These are phyloP conservation scores for Fomitiporia mediterranea DNA, from an alignment of 1,284 basidiomycete species.

Conservation along the genomic window DNA sequence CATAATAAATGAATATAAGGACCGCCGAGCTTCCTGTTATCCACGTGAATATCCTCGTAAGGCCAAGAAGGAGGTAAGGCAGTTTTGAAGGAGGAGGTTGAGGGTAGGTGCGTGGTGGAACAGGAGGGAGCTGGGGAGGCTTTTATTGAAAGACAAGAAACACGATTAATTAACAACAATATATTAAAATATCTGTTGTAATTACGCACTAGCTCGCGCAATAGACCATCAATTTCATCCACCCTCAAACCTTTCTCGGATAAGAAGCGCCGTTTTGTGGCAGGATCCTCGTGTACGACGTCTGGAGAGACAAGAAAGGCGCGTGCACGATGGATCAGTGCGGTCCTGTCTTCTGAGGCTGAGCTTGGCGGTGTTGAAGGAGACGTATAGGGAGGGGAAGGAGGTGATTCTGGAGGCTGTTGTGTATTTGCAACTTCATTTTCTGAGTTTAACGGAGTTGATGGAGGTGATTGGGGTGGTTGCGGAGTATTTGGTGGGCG, in stretches of 20 bases:
- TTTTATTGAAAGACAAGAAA: slow-evolving; percentile 25
- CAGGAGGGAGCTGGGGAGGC: slow-evolving; percentile 47
- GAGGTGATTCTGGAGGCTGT: not conserved
- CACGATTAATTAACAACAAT: not conserved
- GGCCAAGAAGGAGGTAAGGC: slow-evolving; percentile 56
- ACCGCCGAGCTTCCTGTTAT: slow-evolving; percentile 56
- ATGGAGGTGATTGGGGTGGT: not conserved
- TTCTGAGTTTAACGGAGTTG: not conserved
- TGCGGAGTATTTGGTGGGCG: too few species aligned
- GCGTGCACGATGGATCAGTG: slow-evolving; percentile 56
- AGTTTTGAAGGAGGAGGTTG: slow-evolving; percentile 64
- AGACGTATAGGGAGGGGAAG: not conserved
- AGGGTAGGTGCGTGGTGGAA: slow-evolving; percentile 72
- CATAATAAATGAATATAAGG: slow-evolving; percentile 58
- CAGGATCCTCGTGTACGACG: slow-evolving; percentile 50
- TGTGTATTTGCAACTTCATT: not conserved
- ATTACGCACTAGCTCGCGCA: slow-evolving; percentile 49
- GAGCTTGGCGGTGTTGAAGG: not conserved
- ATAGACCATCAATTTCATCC: slow-evolving; percentile 54
- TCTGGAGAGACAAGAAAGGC: slow-evolving; percentile 62
- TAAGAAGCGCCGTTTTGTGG: slow-evolving; percentile 61
- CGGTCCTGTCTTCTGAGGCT: slow-evolving; percentile 28
- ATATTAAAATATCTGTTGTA: not conserved
- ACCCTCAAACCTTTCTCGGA: slow-evolving; percentile 64
- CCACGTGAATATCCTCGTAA: slow-evolving; percentile 62